phyloP scores from a whole-genome alignment of 2,329 filamentous ascomycete species.

The Xylaria sp. region DNA sequence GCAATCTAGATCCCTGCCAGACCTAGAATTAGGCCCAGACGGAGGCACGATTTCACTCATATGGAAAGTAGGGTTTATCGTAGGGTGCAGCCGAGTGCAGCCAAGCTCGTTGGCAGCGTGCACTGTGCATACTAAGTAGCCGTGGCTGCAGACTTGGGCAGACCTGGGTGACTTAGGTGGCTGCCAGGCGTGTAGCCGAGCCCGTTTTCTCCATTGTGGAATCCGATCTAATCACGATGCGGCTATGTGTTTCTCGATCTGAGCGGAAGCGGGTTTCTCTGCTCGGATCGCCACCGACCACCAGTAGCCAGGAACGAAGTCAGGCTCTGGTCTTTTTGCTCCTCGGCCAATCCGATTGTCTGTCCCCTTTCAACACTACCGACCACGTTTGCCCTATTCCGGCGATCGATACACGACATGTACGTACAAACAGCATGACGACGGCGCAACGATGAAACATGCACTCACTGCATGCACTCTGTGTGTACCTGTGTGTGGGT shows the following conservation, averaged over 20 bases:
- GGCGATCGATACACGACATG: background rate
- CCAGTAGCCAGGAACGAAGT: background rate
- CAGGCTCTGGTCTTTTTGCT: conserved; percentile 3
- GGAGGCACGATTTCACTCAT: background rate
- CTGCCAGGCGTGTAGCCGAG: background rate
- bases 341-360: conserved; percentile 1
- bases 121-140: too few relatives aligned
- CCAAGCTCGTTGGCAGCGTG: too few relatives aligned
- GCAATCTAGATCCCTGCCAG: background rate
- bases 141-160: background rate
- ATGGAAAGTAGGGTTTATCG: too few relatives aligned
- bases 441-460: background rate
- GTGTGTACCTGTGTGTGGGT: too few relatives aligned
- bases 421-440: too few relatives aligned
- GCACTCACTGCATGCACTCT: background rate
- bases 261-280: conserved; percentile 6
- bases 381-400: background rate
- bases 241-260: conserved; percentile 15
- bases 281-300: conserved; percentile 14
- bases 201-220: conserved; percentile 10
- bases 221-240: conserved; percentile 13
- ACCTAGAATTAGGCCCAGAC: background rate
- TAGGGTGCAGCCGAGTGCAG: too few relatives aligned
- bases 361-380: background rate
- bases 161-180: background rate